These are phyloP conservation scores for Saccharomycopsis sp. DNA, from an alignment of 805 yeast genomes.

Conservation along the genomic window DNA sequence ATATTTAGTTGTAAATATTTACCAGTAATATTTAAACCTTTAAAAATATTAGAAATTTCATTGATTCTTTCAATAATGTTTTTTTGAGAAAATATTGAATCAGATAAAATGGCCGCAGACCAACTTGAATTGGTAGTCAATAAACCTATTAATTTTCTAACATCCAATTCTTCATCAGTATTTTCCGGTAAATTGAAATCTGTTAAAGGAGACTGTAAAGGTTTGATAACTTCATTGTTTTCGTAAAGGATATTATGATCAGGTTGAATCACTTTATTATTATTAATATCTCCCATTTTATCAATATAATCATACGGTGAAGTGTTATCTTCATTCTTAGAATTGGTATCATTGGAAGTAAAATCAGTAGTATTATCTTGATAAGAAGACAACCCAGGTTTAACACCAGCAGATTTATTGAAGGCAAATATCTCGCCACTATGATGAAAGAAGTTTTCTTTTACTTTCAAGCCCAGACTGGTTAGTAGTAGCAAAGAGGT, in stretches of 20 bases:
- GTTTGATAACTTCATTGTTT: slow-evolving; percentile 22
- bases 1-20: slow-evolving; percentile 41
- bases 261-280: background rate
- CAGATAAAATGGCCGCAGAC: slow-evolving; percentile 37
- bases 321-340: too few species aligned
- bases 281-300: background rate
- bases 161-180: slow-evolving; percentile 10
- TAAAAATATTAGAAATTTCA: slow-evolving; percentile 33
- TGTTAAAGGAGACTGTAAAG: slow-evolving; percentile 28
- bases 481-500: slow-evolving; percentile 10
- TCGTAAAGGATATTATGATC: background rate
- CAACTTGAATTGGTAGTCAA: slow-evolving; percentile 33
- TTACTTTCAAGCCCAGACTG: slow-evolving; percentile 4
- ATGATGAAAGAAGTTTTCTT: slow-evolving; percentile 10
- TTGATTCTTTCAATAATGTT: slow-evolving; percentile 23
- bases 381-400: background rate
- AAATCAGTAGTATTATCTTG: background rate
- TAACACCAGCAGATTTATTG: slow-evolving; percentile 2
- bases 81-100: slow-evolving; percentile 27
- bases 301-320: slow-evolving; percentile 8
- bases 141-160: slow-evolving; percentile 3
- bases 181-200: slow-evolving; percentile 21
- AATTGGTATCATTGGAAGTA: too few species aligned
- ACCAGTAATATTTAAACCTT: slow-evolving; percentile 35
- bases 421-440: slow-evolving; percentile 11